A percentile compares a stretch with the other conserved stretches of the same genome.
Evolutionary conservation across 1,139 yeast species (phyloP).

Genomic region (Suhomyces panamericanus): DNA sequence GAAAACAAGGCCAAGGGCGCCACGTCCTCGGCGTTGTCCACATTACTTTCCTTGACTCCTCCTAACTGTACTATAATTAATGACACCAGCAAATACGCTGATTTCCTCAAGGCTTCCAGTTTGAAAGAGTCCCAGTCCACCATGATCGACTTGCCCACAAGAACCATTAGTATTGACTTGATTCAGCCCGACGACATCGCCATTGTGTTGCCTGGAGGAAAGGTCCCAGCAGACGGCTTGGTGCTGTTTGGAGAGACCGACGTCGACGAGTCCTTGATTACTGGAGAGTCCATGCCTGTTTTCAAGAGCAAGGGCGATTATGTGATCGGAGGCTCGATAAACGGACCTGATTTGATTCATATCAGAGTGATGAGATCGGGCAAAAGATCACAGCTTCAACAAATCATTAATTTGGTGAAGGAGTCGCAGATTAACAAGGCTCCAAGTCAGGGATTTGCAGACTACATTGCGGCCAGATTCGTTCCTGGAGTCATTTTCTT

Average conservation of each 20-base stretch:
- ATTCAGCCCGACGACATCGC: slow-evolving; percentile 78
- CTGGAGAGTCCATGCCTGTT: slow-evolving; percentile 87
- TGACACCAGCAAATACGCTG: slow-evolving; percentile 33
- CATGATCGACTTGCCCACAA: slow-evolving; percentile 19
- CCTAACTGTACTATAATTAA: slow-evolving; percentile 66
- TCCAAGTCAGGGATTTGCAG: slow-evolving; percentile 89
- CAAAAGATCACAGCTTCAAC: slow-evolving; percentile 80
- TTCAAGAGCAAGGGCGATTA: slow-evolving; percentile 57
- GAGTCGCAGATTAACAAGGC: slow-evolving; percentile 89
- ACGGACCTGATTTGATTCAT: slow-evolving; percentile 73
- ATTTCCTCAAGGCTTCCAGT: slow-evolving; percentile 16
- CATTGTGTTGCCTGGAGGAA: slow-evolving; percentile 79
- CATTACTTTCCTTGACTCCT: slow-evolving; percentile 78
- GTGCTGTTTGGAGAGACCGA: slow-evolving; percentile 78
- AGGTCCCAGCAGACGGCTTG: slow-evolving; percentile 88
- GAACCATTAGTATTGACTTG: slow-evolving; percentile 63
- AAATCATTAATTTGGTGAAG: slow-evolving; percentile 81
- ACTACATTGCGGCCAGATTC: slow-evolving; percentile 78
- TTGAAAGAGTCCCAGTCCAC: slow-evolving; percentile 2
- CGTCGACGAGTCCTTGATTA: slow-evolving; percentile 81
- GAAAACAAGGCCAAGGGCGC: slow-evolving; percentile 94
- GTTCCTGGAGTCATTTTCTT: slow-evolving; percentile 73
- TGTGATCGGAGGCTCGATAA: slow-evolving; percentile 89
- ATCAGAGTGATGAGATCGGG: slow-evolving; percentile 72
- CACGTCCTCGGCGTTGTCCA: slow-evolving; percentile 84